Conservation (phyloP, 2,329 filamentous ascomycete species). For the Claviceps fusiformis region DNA sequence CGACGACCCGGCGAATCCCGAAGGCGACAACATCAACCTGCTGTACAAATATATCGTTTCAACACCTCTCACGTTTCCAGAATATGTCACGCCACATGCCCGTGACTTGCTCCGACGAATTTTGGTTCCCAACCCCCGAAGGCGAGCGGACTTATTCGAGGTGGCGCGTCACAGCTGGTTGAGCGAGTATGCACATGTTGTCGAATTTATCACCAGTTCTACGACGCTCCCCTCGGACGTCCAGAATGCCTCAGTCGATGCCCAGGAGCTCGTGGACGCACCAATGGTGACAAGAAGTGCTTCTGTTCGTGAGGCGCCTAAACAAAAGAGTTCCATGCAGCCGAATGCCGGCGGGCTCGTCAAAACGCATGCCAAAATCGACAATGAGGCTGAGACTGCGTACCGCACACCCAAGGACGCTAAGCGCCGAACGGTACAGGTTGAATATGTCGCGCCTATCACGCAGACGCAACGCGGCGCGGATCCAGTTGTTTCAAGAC, state of each 20-base stretch:
- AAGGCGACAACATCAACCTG: constrained; percentile 97
- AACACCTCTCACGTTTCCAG: constrained; percentile 90
- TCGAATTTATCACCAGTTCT: constrained; percentile 92
- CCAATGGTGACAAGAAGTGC: constrained; percentile 67
- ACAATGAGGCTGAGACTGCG: constrained; percentile 44
- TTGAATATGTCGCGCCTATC: constrained; percentile 89
- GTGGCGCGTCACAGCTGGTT: constrained; percentile 97
- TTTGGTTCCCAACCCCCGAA: constrained; percentile 85
- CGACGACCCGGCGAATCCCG: constrained; percentile 93
- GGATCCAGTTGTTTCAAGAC: constrained; percentile 14
- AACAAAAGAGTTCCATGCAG: constrained; percentile 42
- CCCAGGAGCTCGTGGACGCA: constrained; percentile 40
- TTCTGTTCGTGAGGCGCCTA: constrained; percentile 78
- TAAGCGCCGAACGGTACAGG: constrained; percentile 88
- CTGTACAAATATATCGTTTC: constrained; percentile 99
- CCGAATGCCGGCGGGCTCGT: constrained; percentile 47
- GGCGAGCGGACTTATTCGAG: constrained; percentile 91
- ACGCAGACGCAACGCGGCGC: constrained; percentile 68
- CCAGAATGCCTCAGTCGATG: constrained; percentile 58
- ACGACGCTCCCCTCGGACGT: constrained; percentile 81
- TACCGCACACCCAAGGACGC: constrained; percentile 63
- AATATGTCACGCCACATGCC: constrained; percentile 96
- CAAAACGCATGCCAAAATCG: constrained; percentile 62
- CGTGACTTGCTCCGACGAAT: constrained; percentile 86
- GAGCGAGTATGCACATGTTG: constrained; percentile 91